phyloP scores from a whole-genome alignment of 176 grass and related monocot species.

The Hsuehochloa calcarea region DNA sequence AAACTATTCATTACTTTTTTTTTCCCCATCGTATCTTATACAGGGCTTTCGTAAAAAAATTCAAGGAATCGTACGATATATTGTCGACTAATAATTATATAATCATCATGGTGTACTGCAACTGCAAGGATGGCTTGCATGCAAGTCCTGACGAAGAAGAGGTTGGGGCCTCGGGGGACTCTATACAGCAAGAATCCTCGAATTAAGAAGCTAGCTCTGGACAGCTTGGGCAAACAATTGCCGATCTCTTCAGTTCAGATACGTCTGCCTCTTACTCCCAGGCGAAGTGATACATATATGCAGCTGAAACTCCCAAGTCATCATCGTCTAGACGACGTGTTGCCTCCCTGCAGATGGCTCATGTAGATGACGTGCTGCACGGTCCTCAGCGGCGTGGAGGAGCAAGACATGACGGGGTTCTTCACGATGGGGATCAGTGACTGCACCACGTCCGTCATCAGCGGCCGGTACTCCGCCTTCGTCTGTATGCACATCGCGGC shows the following conservation, averaged over 20 bases:
- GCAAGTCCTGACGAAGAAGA: neutral
- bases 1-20: neutral
- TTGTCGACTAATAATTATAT: neutral
- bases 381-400: slow-evolving; percentile 51
- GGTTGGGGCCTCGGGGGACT: neutral
- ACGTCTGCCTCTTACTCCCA: neutral
- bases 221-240: neutral
- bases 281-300: neutral
- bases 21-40: neutral
- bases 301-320: neutral
- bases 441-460: slow-evolving; percentile 98
- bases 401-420: slow-evolving; percentile 39
- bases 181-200: neutral
- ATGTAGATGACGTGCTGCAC: slow-evolving; percentile 40
- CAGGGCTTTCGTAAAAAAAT: slow-evolving; percentile 1
- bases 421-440: slow-evolving; percentile 90
- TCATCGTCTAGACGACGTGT: neutral
- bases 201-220: neutral
- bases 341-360: neutral
- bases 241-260: neutral
- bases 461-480: slow-evolving; percentile 88
- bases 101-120: neutral
- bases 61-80: neutral
- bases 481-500: slow-evolving; percentile 89
- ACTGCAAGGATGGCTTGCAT: slow-evolving; percentile 3